phyloP scores from a whole-genome alignment of 2,329 filamentous ascomycete genomes.

The Talaromyces sp. region DNA sequence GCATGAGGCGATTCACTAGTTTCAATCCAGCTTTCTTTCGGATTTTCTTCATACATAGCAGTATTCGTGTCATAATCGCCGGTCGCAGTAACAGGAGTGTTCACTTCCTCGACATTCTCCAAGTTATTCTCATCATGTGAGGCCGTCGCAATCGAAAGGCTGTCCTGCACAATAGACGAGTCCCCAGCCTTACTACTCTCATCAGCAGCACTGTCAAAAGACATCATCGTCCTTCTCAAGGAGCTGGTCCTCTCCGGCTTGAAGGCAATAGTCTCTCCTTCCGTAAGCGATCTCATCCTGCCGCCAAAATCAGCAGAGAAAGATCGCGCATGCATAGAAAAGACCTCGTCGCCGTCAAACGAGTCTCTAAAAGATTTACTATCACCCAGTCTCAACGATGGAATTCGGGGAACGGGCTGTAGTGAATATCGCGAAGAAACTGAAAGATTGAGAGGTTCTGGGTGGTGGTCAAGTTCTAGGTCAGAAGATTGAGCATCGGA shows the following conservation, averaged over 20 bases:
- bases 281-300: neutral
- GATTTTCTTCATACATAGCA: no score
- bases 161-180: neutral
- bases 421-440: constrained; percentile 15
- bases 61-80: neutral
- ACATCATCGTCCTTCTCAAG: constrained; percentile 1
- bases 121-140: neutral
- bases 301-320: constrained; percentile 12
- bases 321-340: neutral
- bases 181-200: neutral
- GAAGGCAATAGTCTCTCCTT: neutral
- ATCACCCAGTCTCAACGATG: constrained; percentile 18
- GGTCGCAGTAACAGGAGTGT: neutral
- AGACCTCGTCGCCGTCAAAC: neutral
- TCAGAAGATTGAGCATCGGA: constrained; percentile 5
- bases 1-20: neutral
- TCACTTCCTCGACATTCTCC: neutral
- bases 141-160: neutral
- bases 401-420: constrained; percentile 19
- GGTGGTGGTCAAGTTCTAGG: constrained; percentile 3
- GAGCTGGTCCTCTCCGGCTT: constrained; percentile 1
- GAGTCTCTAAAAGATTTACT: constrained; percentile 13
- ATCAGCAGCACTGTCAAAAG: neutral
- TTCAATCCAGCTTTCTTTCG: neutral
- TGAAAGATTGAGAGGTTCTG: constrained; percentile 1